phyloP scores from a whole-genome alignment of 352 stramenopile genomes.

The Pythium pyrilobum region DNA sequence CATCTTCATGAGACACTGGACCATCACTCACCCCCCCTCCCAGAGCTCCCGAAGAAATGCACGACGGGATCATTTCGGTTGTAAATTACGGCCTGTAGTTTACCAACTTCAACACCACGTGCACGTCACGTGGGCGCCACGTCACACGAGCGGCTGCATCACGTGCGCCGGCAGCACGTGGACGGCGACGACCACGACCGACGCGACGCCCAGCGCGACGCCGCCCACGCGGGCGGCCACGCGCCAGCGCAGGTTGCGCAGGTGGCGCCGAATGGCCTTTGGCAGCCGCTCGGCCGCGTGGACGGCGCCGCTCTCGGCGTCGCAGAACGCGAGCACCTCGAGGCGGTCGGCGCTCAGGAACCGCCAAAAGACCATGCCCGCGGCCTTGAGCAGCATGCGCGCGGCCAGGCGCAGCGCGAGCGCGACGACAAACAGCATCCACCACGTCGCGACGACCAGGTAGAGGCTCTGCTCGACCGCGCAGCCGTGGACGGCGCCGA shows the following conservation, averaged over 20 bases:
- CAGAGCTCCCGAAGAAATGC: too few relatives aligned
- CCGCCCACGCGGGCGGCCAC: conserved; percentile 30
- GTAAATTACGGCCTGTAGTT: too few relatives aligned
- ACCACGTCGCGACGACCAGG: conserved; percentile 52
- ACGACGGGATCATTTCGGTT: too few relatives aligned
- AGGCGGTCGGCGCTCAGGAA: conserved; percentile 47
- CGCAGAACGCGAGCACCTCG: conserved; percentile 50
- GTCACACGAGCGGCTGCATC: conserved; percentile 5
- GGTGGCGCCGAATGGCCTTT: conserved; percentile 28
- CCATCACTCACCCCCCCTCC: too few relatives aligned
- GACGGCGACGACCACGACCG: conserved; percentile 3
- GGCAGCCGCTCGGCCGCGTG: conserved; percentile 26
- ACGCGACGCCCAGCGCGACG: conserved; percentile 17
- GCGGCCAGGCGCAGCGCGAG: conserved; percentile 36
- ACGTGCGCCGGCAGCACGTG: neutral
- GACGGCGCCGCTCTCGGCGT: conserved; percentile 41
- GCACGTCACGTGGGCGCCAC: too few relatives aligned
- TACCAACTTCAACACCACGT: too few relatives aligned
- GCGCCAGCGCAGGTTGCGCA: conserved; percentile 39
- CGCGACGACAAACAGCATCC: conserved; percentile 47
- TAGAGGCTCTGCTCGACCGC: conserved; percentile 57
- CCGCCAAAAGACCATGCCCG: conserved; percentile 48
- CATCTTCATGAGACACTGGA: too few relatives aligned
- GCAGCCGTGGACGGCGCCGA: conserved; percentile 42
- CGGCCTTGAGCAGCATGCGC: conserved; percentile 40